Evolutionary conservation across 2,329 filamentous ascomycete species (phyloP).

Genomic region (Coniochaeta sp.): DNA sequence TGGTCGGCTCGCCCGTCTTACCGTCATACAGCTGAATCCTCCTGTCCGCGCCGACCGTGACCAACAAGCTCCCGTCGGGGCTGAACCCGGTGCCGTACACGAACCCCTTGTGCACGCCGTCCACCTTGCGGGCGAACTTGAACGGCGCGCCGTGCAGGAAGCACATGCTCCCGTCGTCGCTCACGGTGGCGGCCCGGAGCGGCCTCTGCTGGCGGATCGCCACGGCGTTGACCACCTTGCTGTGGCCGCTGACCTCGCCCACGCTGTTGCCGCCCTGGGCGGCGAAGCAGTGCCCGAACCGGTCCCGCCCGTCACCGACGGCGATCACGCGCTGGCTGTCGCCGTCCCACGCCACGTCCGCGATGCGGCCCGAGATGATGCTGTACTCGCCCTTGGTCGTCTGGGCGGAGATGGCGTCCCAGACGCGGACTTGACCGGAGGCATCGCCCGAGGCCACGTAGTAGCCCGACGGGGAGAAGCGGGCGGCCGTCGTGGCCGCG

Average conservation of each 20-base stretch:
- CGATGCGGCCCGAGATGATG: conserved; percentile 91
- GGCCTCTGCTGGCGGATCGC: conserved; percentile 84
- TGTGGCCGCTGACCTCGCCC: conserved; percentile 89
- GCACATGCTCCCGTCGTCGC: conserved; percentile 81
- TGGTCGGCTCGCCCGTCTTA: conserved; percentile 80
- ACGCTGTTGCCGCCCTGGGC: conserved; percentile 94
- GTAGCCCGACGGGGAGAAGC: conserved; percentile 90
- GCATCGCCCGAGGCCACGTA: conserved; percentile 91
- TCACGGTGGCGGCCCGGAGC: conserved; percentile 83
- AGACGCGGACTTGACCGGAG: conserved; percentile 78
- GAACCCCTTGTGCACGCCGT: conserved; percentile 78
- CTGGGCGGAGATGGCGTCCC: conserved; percentile 80
- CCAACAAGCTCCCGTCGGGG: conserved; percentile 73
- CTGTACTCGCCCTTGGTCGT: conserved; percentile 90
- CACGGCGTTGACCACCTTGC: conserved; percentile 82
- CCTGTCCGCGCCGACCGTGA: conserved; percentile 88
- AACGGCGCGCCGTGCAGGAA: conserved; percentile 94
- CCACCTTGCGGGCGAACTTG: conserved; percentile 83
- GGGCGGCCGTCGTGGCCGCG: conserved; percentile 79
- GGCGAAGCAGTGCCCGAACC: conserved; percentile 89
- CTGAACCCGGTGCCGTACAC: conserved; percentile 84
- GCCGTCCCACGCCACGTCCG: conserved; percentile 95
- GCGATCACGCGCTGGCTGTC: conserved; percentile 95
- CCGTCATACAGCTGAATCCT: conserved; percentile 94
- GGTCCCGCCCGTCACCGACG: conserved; percentile 89